Evolutionary conservation across 2,329 filamentous ascomycete species (phyloP), one percentile per base, ranked within the genome.

Genomic region (Xylaria sp.): DNA sequence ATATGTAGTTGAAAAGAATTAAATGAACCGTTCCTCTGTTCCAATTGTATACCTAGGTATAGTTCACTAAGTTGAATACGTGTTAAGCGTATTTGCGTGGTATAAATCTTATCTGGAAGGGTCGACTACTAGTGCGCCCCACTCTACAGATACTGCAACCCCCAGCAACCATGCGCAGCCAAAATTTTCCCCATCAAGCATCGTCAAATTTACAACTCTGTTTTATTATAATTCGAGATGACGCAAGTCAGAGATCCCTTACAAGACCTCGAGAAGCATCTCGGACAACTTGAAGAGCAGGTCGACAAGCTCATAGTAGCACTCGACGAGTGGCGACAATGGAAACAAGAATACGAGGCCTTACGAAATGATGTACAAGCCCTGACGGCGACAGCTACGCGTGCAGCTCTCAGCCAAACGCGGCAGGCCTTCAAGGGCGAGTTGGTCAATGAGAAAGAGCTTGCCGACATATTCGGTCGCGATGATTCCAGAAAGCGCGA

Each of bases 311-410:
- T 98, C 23, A 89, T 89, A 65, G 89, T 91, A 76, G 90, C 92
- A 7, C 86, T 98, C 63, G 89, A 90, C 71, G 91, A 97, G 82
- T 99, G 95, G 95, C 92, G 93, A 72, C 91, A 90, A 64, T 97
- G 93, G 88, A 94, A 97, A 79, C 89, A 92, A 57, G 95, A 98
- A 79, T 98, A 98, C 80, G 93, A 97, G 78, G 89, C 91, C 28
- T 86, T 98, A 70, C 94, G 92, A 78, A 93, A 97, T 78, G 93
- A 97, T 76, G 87, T 98, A 37, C 82, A 89, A 62, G 84, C 83
- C 3, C 78, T 91, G 31, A 79, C 85, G 44, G 79, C 84, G 51
- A 81, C 83, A 60, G 80, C 87, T 65, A 81, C 82, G 37, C 81
- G 83, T 6, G 81, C 87, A 20, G 86, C 89, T 34, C 86, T 94